Conservation (phyloP, 768 basidiomycete genomes). For the Macrolepiota dolichaula region DNA sequence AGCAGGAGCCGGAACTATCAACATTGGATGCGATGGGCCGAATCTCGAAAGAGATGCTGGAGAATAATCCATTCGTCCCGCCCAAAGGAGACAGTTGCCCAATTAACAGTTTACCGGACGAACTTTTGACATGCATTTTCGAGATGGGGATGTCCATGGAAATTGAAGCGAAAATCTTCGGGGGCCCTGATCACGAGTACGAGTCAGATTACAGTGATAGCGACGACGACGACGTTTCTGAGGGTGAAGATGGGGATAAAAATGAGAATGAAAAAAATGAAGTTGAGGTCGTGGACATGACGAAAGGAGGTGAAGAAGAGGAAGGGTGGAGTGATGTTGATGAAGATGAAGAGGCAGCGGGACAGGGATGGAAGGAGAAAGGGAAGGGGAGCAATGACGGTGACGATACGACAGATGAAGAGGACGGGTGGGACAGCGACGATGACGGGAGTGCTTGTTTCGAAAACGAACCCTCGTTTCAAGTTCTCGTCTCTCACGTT, state of each 20-base stretch:
- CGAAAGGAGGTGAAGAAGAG: slow-evolving; percentile 20
- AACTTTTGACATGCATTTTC: slow-evolving; percentile 57
- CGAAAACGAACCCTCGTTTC: slow-evolving; percentile 32
- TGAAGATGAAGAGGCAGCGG: slow-evolving; percentile 13
- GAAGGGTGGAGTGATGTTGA: slow-evolving; percentile 18
- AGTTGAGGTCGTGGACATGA: slow-evolving; percentile 16
- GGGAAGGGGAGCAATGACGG: not conserved
- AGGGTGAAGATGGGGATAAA: slow-evolving; percentile 26
- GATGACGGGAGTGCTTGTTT: not conserved
- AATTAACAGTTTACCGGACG: slow-evolving; percentile 51
- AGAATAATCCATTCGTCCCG: slow-evolving; percentile 47
- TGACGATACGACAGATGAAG: slow-evolving; percentile 4
- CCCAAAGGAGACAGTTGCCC: slow-evolving; percentile 41
- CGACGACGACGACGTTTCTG: slow-evolving; percentile 30
- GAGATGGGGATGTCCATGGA: slow-evolving; percentile 37
- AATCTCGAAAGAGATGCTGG: slow-evolving; percentile 32
- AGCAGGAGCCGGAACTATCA: slow-evolving; percentile 24
- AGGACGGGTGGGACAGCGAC: too few relatives aligned
- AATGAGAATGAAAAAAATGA: slow-evolving; percentile 20
- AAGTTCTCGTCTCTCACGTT: slow-evolving; percentile 57
- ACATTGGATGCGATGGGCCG: slow-evolving; percentile 28
- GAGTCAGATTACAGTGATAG: slow-evolving; percentile 20
- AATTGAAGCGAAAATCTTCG: slow-evolving; percentile 29
- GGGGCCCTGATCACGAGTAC: slow-evolving; percentile 32
- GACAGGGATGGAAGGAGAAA: slow-evolving; percentile 13